Evolutionary conservation across 108 stramenopile genomes (phyloP), one percentile per base, ranked within the genome.

Genomic region (Nannochloropsis salina): DNA sequence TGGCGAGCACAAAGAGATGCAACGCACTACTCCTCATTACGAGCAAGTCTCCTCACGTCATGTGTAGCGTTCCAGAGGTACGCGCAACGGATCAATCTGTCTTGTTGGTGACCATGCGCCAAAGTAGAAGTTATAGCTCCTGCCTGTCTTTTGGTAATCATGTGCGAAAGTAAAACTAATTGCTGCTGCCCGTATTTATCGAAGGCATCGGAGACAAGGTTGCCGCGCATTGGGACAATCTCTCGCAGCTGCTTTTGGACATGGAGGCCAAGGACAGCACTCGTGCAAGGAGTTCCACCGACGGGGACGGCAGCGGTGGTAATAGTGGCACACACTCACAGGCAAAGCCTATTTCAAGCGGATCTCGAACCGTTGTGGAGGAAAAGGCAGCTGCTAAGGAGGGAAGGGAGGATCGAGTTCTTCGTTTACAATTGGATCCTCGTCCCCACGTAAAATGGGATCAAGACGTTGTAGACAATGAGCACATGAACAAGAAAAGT

Each of bases 401-500:
- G 15, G 47, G 47, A 15, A 31, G 31, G 31, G 47, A 51, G 47
- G 47, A 15, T 12, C 12, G 47, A 51, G 47, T 51, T 10, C 47
- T 51, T 10, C 47, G 47, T 21, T 81, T 31, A 21, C 80, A 21
- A 22, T 22, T 81, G 18, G 20, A 81, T 9, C 80, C 80, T 9
- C 18, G 31, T 9, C 80, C 80, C 12, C 81, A 40, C 45, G 87
- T 87, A 31, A 87, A 15, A n/a, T 87, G 87, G 87, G 80, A n/a
- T 8, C 90, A 94, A 88, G 85, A 87, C 80, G 94, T 94, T 9
- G 85, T 95, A 20, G 93, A 97, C 83, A 97, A 97, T 82, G 96
- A 97, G 88, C 95, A 95, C 6, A 80, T 97, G 86, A 94, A 94
- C 80, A 84, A 94, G 51, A 95, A 96, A 87, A 94, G 93, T 9